Evolutionary conservation across 495 filamentous ascomycete genomes (phyloP).

Genomic region (Hypoxylon fuscum): DNA sequence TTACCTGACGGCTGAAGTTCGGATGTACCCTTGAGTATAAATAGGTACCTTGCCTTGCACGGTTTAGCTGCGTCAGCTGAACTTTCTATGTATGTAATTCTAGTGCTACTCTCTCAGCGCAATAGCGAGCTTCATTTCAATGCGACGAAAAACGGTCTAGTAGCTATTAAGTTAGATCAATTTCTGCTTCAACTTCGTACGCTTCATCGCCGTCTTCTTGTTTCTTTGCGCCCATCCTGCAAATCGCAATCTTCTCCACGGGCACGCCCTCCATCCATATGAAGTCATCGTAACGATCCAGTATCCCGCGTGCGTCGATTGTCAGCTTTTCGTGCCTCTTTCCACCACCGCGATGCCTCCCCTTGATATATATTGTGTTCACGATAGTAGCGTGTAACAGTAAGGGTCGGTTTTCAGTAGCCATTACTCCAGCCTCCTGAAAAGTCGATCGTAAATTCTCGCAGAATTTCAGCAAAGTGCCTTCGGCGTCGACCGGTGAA

Average conservation of each 20-base stretch:
- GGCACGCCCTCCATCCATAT: conserved; percentile 70
- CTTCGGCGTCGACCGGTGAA: conserved; percentile 61
- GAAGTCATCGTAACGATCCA: conserved; percentile 61
- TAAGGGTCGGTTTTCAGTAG: conserved; percentile 69
- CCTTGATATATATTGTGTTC: conserved; percentile 83
- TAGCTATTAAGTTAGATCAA: conserved; percentile 42
- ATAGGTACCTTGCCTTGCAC: conserved; percentile 9
- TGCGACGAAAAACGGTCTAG: background rate
- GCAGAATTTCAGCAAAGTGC: conserved; percentile 69
- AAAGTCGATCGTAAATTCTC: conserved; percentile 68
- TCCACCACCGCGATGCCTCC: conserved; percentile 48
- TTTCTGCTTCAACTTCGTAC: conserved; percentile 63
- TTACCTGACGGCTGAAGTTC: conserved; percentile 33
- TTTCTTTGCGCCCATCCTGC: conserved; percentile 80
- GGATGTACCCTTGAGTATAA: conserved; percentile 17
- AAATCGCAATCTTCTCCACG: conserved; percentile 73
- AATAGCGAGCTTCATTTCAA: no score
- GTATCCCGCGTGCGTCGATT: conserved; percentile 62
- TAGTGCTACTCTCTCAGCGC: background rate
- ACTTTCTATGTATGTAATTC: background rate
- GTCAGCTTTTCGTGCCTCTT: conserved; percentile 47
- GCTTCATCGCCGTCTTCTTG: conserved; percentile 55
- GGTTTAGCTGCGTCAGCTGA: background rate
- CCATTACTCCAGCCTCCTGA: conserved; percentile 67
- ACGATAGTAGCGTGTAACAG: conserved; percentile 85